Conservation (phyloP, 2,329 filamentous ascomycete genomes). For the Botrytis pseudocinerea region DNA sequence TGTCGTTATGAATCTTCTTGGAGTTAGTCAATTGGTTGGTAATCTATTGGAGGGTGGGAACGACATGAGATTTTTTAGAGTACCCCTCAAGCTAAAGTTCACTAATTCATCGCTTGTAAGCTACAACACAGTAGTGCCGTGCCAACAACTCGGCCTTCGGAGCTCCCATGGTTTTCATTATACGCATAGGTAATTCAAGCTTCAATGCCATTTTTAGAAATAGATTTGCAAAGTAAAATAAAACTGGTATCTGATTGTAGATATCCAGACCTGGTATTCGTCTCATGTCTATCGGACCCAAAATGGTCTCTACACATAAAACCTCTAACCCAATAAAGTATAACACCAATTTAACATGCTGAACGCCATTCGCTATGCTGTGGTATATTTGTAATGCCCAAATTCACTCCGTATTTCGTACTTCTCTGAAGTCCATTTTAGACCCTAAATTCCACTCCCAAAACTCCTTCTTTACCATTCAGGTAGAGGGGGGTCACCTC, state of each 20-base stretch:
- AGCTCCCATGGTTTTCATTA: neutral
- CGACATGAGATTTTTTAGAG: neutral
- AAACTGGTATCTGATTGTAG: neutral
- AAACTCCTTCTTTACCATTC: slow-evolving; percentile 36
- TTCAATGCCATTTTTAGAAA: neutral
- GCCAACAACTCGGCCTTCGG: neutral
- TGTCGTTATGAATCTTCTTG: neutral
- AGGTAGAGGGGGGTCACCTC: slow-evolving; percentile 42
- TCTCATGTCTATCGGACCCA: neutral
- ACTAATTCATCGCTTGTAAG: neutral
- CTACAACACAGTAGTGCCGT: neutral
- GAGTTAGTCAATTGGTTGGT: neutral
- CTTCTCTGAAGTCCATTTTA: neutral
- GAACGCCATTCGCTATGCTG: slow-evolving; percentile 21
- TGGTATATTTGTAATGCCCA: neutral
- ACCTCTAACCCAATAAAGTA: neutral
- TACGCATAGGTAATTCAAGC: neutral
- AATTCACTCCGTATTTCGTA: neutral
- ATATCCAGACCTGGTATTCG: neutral
- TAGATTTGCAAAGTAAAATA: neutral
- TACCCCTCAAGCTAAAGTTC: neutral
- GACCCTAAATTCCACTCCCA: neutral
- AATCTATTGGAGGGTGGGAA: neutral
- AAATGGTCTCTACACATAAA: neutral
- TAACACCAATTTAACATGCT: neutral